phyloP scores from a whole-genome alignment of 1,284 basidiomycete genomes.

The Puccinia coronata region DNA sequence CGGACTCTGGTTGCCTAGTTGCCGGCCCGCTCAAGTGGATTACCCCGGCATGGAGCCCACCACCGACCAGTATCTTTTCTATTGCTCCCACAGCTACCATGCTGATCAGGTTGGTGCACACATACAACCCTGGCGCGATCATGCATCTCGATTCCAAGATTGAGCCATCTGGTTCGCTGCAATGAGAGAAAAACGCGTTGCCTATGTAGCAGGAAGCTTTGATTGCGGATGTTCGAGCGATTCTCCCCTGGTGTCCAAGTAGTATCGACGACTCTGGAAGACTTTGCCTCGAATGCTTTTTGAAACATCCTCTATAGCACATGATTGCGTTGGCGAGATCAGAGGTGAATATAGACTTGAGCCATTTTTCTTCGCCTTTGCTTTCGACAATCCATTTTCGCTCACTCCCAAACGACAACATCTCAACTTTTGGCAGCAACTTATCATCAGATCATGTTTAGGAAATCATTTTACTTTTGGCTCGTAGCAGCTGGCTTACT shows the following conservation, averaged over 20 bases:
- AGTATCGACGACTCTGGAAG: not conserved
- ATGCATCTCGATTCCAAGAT: not conserved
- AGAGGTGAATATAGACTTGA: not conserved
- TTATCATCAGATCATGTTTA: not conserved
- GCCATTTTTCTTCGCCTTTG: not conserved
- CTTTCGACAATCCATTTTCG: not conserved
- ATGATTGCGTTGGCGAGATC: not conserved
- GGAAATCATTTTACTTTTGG: not conserved
- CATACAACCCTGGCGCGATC: no score
- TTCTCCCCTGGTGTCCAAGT: not conserved
- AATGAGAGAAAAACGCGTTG: not conserved
- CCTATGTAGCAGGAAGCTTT: not conserved
- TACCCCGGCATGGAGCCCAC: not conserved
- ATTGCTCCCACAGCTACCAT: not conserved
- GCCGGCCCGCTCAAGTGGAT: not conserved
- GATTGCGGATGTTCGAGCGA: not conserved
- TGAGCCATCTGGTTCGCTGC: not conserved
- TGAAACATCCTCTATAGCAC: not conserved
- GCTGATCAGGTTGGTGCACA: not conserved
- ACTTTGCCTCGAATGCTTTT: not conserved
- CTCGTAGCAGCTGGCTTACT: not conserved
- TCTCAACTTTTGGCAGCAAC: not conserved
- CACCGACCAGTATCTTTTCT: not conserved
- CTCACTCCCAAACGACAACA: not conserved
- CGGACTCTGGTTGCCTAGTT: not conserved